phyloP scores from a whole-genome alignment of 176 grass and related monocot genomes.

The Aegilops longissima region DNA sequence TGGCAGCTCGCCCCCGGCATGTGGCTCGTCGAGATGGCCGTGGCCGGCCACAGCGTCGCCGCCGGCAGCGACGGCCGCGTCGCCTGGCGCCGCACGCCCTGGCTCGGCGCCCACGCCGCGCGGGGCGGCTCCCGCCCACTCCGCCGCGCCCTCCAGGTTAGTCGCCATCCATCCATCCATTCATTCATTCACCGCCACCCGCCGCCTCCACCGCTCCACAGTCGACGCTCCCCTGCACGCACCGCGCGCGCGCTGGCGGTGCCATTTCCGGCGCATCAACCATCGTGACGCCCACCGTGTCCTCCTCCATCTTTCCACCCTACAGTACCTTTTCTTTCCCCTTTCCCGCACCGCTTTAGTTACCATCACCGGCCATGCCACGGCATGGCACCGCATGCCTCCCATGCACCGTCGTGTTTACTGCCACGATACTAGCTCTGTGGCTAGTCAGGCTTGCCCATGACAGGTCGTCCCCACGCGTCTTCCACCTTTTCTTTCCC shows the following conservation, averaged over 20 bases:
- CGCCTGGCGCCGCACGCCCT: slow-evolving; percentile 92
- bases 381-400: slow-evolving; percentile 40
- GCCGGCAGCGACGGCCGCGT: slow-evolving; percentile 89
- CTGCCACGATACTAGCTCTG: not conserved
- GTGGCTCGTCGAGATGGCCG: slow-evolving; percentile 89
- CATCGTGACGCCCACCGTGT: slow-evolving; percentile 14
- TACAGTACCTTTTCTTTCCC: not conserved
- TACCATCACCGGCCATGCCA: slow-evolving; percentile 22
- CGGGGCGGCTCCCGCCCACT: slow-evolving; percentile 78
- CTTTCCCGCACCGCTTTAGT: slow-evolving; percentile 18
- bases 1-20: slow-evolving; percentile 90
- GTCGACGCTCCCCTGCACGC: not conserved
- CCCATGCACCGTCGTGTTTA: slow-evolving; percentile 34
- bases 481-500: not conserved
- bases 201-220: too few species aligned
- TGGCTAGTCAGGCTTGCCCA: not conserved
- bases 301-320: too few species aligned
- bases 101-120: slow-evolving; percentile 91
- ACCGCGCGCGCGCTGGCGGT: not conserved
- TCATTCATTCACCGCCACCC: not conserved
- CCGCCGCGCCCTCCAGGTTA: slow-evolving; percentile 88
- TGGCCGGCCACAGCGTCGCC: slow-evolving; percentile 76
- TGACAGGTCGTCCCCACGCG: slow-evolving; percentile 26
- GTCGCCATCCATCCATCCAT: not conserved
- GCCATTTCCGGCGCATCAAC: not conserved